These are phyloP conservation scores for Aristolochia fimbriata DNA, from an alignment of 164 flowering plant species.

Conservation along the genomic window DNA sequence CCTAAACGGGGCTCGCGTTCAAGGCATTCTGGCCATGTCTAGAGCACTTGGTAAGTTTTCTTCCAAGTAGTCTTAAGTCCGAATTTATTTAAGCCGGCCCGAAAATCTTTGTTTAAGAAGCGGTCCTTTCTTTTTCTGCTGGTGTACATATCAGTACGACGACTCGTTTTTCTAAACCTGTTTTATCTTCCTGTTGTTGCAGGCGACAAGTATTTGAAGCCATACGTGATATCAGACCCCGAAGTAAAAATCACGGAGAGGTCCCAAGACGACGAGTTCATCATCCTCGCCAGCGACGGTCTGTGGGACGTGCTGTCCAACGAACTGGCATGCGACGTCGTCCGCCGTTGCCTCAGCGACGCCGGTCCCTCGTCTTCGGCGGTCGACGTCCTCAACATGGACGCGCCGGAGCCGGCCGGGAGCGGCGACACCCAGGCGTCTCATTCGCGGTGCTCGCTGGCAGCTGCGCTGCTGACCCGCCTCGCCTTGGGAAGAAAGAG, in stretches of 20 bases:
- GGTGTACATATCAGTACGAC: too few relatives aligned
- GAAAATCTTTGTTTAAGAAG: too few relatives aligned
- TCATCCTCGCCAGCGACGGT: slow-evolving; percentile 64
- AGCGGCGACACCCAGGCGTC: slow-evolving; percentile 2
- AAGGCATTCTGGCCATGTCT: slow-evolving; percentile 49
- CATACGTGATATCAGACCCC: slow-evolving; percentile 41
- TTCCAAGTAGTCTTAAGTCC: too few relatives aligned
- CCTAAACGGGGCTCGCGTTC: slow-evolving; percentile 41
- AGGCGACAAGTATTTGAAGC: slow-evolving; percentile 48
- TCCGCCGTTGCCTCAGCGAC: slow-evolving; percentile 24
- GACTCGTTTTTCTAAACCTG: too few relatives aligned
- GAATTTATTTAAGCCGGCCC: too few relatives aligned
- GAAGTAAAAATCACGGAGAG: slow-evolving; percentile 38
- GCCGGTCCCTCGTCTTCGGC: slow-evolving; percentile 11
- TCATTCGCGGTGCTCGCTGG: slow-evolving; percentile 23
- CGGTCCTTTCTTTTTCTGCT: too few relatives aligned
- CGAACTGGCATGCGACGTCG: slow-evolving; percentile 34
- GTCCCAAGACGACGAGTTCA: slow-evolving; percentile 36
- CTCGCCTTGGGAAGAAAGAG: slow-evolving; percentile 51
- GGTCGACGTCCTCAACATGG: neutral
- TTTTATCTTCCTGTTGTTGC: neutral
- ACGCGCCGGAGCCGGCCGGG: slow-evolving; percentile 3
- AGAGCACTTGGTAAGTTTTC: slow-evolving; percentile 35
- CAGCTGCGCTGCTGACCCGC: slow-evolving; percentile 49
- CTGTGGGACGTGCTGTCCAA: slow-evolving; percentile 55